Conservation (phyloP, 2,329 filamentous ascomycete genomes). For the Trichophyton rubrum region DNA sequence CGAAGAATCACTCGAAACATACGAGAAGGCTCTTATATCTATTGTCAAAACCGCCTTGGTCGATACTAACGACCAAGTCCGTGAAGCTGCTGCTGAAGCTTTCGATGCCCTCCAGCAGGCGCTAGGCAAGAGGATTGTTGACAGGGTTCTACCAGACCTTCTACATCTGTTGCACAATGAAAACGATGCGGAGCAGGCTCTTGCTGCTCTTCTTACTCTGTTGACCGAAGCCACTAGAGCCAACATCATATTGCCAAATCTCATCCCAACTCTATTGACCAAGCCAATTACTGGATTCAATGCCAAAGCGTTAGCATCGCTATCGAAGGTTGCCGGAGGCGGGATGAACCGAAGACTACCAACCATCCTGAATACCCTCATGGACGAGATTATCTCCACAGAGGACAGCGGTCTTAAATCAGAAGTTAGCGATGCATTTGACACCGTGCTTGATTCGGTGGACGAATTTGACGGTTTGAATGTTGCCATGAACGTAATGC, state of each 20-base stretch:
- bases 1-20: slow-evolving; percentile 77
- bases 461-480: slow-evolving; percentile 95
- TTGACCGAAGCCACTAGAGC: slow-evolving; percentile 87
- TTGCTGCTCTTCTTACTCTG: slow-evolving; percentile 83
- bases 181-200: slow-evolving; percentile 76
- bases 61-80: slow-evolving; percentile 76
- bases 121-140: slow-evolving; percentile 84
- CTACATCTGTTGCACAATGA: slow-evolving; percentile 80
- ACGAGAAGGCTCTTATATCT: slow-evolving; percentile 88
- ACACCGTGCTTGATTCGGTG: slow-evolving; percentile 79
- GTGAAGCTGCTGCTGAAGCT: slow-evolving; percentile 90
- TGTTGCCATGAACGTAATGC: slow-evolving; percentile 85
- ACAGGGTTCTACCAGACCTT: slow-evolving; percentile 87
- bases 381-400: slow-evolving; percentile 72
- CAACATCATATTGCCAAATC: slow-evolving; percentile 91
- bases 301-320: slow-evolving; percentile 79
- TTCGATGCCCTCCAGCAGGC: slow-evolving; percentile 93
- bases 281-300: slow-evolving; percentile 91
- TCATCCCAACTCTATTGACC: slow-evolving; percentile 83
- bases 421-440: slow-evolving; percentile 71
- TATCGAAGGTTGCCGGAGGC: slow-evolving; percentile 79
- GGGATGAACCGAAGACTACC: slow-evolving; percentile 86
- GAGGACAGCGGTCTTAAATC: slow-evolving; percentile 59
- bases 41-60: slow-evolving; percentile 88
- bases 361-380: slow-evolving; percentile 79